These are phyloP conservation scores for Nematocida major DNA, from an alignment of 371 early-diverging fungal genomes.

Conservation along the genomic window DNA sequence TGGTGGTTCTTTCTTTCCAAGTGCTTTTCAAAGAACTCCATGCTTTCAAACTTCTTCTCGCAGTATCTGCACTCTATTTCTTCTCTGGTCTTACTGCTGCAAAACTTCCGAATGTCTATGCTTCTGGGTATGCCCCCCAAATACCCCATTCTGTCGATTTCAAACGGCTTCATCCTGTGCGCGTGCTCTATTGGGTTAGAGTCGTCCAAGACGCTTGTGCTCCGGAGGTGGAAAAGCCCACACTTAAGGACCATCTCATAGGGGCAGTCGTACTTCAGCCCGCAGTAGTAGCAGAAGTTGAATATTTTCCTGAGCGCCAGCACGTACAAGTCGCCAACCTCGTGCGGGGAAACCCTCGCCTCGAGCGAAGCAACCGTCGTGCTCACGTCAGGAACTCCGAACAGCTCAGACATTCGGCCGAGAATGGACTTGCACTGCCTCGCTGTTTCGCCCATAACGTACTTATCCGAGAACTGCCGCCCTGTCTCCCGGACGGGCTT, in stretches of 20 bases:
- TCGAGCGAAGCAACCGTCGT: conserved; percentile 19
- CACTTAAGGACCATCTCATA: conserved; percentile 39
- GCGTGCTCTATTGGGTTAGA: background rate
- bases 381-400: conserved; percentile 23
- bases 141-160: background rate
- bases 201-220: background rate
- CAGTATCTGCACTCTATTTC: conserved; percentile 42
- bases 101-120: conserved; percentile 2
- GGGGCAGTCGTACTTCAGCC: conserved; percentile 27
- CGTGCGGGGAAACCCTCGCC: background rate
- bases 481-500: background rate
- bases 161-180: background rate
- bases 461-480: conserved; percentile 14
- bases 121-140: background rate
- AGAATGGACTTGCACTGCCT: conserved; percentile 21
- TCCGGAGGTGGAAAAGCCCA: conserved; percentile 34
- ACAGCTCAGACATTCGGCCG: conserved; percentile 10
- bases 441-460: background rate
- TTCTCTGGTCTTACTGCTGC: background rate
- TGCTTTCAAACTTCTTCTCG: conserved; percentile 19
- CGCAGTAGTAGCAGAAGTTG: conserved; percentile 47
- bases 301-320: conserved; percentile 44
- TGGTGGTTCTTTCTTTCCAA: conserved; percentile 19
- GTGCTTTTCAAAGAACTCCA: conserved; percentile 50
- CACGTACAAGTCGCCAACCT: conserved; percentile 28